Conservation (phyloP, 192 early-diverging fungal species). For the Martensiomyces pterosporus region DNA sequence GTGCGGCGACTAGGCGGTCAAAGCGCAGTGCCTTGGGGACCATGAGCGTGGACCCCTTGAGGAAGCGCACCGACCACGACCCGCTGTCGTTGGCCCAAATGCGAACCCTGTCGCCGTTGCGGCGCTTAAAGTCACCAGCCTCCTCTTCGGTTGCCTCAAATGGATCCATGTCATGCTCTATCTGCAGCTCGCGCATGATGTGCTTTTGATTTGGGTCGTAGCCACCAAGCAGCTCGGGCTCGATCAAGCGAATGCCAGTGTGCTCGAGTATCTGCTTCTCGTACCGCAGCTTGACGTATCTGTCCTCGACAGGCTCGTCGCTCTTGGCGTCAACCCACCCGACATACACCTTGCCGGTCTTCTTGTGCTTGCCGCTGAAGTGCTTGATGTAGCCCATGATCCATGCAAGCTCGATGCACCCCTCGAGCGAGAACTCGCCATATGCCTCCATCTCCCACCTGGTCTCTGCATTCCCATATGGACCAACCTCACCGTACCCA, state of each 20-base stretch:
- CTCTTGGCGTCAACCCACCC: constrained; percentile 85
- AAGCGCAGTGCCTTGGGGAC: constrained; percentile 93
- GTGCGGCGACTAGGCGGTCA: constrained; percentile 86
- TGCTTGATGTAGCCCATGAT: constrained; percentile 90
- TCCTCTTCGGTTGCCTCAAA: constrained; percentile 81
- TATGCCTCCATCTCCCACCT: constrained; percentile 90
- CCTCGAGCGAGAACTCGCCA: constrained; percentile 33
- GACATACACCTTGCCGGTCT: constrained; percentile 61
- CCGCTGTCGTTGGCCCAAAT: constrained; percentile 48
- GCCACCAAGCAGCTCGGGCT: constrained; percentile 74
- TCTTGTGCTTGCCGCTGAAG: constrained; percentile 74
- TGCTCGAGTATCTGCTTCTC: constrained; percentile 82
- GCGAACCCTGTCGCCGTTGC: constrained; percentile 72
- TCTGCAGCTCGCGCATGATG: constrained; percentile 76
- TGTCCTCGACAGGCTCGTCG: constrained; percentile 74
- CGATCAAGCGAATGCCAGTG: constrained; percentile 84
- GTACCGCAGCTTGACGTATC: constrained; percentile 82
- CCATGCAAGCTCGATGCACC: constrained; percentile 90
- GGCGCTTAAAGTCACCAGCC: constrained; percentile 72
- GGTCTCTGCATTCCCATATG: constrained; percentile 78
- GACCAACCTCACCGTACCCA: constrained; percentile 85
- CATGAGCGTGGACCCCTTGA: constrained; percentile 81
- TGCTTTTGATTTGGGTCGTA: constrained; percentile 83
- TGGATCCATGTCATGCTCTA: constrained; percentile 75
- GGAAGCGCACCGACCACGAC: constrained; percentile 74